A percentile compares a stretch with the other conserved stretches of the same genome.
Conservation (phyloP, 805 yeast species). For the Metschnikowia baotianmanensis region DNA sequence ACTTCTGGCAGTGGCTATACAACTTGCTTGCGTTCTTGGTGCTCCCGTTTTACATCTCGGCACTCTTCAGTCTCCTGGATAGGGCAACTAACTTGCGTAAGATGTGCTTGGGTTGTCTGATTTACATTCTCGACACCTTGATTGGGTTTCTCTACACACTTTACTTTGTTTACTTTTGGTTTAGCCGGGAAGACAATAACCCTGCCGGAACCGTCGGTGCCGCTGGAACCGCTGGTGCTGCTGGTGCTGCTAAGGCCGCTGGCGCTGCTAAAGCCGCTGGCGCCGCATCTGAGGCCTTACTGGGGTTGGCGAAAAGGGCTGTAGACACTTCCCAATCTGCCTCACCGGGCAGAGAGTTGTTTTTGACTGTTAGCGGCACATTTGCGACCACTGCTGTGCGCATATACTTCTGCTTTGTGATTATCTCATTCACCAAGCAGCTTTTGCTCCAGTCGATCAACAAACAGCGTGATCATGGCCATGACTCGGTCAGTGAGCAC, state of each 20-base stretch:
- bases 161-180: constrained; percentile 78
- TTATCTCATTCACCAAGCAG: constrained; percentile 58
- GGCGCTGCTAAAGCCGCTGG: not conserved
- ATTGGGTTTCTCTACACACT: constrained; percentile 66
- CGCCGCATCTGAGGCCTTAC: not conserved
- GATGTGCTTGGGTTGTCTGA: constrained; percentile 58
- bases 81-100: constrained; percentile 54
- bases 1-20: constrained; percentile 77
- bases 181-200: constrained; percentile 45
- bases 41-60: constrained; percentile 64
- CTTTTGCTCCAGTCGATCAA: constrained; percentile 42
- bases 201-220: too few species aligned
- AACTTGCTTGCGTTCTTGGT: constrained; percentile 63
- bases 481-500: constrained; percentile 27
- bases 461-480: constrained; percentile 24
- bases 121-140: constrained; percentile 66
- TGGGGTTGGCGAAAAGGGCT: constrained; percentile 6
- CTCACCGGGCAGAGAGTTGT: constrained; percentile 51
- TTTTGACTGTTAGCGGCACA: constrained; percentile 52
- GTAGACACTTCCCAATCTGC: constrained; percentile 54
- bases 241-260: too few species aligned
- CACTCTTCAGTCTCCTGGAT: constrained; percentile 42
- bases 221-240: too few species aligned
- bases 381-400: constrained; percentile 47
- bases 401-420: constrained; percentile 57